Evolutionary conservation across 257 asterid species (phyloP), one percentile per base, ranked within the genome.

Genomic region (Capsicum baccatum): DNA sequence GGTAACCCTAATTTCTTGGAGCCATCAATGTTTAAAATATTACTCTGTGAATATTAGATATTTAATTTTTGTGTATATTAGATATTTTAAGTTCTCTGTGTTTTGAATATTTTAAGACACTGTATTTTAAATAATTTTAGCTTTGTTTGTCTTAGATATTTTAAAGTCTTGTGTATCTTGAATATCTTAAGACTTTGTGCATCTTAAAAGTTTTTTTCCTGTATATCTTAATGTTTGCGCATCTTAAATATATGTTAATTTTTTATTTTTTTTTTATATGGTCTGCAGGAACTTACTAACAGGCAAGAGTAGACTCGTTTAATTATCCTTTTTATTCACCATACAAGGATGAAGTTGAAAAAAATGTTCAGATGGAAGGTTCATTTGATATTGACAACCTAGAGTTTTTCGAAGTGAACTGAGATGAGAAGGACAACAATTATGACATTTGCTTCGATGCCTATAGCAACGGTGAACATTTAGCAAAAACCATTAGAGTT

Each of bases 261-360:
- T 26, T 26, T 21, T 26, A 37, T 13, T 6, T 66, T 66, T 47
- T 47, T 10, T 71, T 73, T 60, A 73, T 11, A 11, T 48, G 59
- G 42, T 39, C 52, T 42, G 52, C 80, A 84, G 89, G 89, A 88
- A 26, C 68, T 52, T 6, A 60, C 63, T 13, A 84, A 85, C 21
- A 14, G 71, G 85, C 73, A 16, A 85, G 86, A 50, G 7, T 88
- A 62, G 57, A 84, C 54, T 82, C 1, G 82, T 86, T 26, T 33
- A 70, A 82, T 44, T 8, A 50, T 55, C 89, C 89, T 48, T 42
- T 54, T 1, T 86, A 86, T 69, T 1, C 74, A 3, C 87, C 90
- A 1, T 70, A 42, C 47, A n/a, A 52, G 54, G 69, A 79, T 76
- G 89, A 88, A 82, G 63, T 88, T 12, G 64, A 76, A 83, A 16